These are phyloP conservation scores for Rhodotorula kratochvilovae DNA, from an alignment of 768 basidiomycete genomes.

Conservation along the genomic window DNA sequence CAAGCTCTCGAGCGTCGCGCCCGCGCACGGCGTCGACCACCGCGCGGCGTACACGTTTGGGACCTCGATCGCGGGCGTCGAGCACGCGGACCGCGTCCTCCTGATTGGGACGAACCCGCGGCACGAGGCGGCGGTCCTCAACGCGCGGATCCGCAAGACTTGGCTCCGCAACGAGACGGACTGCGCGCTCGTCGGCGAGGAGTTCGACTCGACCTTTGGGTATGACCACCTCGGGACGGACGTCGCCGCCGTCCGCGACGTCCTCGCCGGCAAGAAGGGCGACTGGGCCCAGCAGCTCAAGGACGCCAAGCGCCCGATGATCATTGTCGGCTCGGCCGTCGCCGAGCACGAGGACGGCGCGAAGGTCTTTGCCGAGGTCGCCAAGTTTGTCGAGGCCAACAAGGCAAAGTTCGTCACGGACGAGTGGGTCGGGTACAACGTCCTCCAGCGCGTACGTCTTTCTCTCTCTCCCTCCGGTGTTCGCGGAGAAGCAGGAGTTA, in stretches of 20 bases:
- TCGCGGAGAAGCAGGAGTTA: not conserved
- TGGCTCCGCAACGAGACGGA: conserved; percentile 85
- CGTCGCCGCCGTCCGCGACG: conserved; percentile 68
- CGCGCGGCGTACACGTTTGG: conserved; percentile 98
- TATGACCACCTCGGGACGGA: conserved; percentile 84
- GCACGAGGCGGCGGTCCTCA: conserved; percentile 93
- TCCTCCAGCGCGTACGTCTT: conserved; percentile 76
- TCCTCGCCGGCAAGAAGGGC: conserved; percentile 58
- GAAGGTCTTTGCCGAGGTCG: conserved; percentile 68
- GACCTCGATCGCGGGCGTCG: conserved; percentile 80
- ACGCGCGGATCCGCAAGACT: conserved; percentile 91
- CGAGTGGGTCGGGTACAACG: conserved; percentile 92
- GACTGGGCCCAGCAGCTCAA: conserved; percentile 81
- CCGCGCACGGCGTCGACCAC: conserved; percentile 77
- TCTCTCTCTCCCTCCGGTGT: not conserved
- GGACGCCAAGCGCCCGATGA: conserved; percentile 80
- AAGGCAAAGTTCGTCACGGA: conserved; percentile 69
- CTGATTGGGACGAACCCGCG: conserved; percentile 94
- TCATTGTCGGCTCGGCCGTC: conserved; percentile 85
- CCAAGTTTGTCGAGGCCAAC: conserved; percentile 74
- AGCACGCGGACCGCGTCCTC: conserved; percentile 84
- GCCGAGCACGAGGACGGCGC: conserved; percentile 78
- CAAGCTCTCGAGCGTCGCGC: conserved; percentile 58
- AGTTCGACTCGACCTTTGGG: conserved; percentile 84
- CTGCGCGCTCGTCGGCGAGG: conserved; percentile 82